These are phyloP conservation scores for Eimeria zaria DNA, from an alignment of 169 alveolate species.

Conservation along the genomic window DNA sequence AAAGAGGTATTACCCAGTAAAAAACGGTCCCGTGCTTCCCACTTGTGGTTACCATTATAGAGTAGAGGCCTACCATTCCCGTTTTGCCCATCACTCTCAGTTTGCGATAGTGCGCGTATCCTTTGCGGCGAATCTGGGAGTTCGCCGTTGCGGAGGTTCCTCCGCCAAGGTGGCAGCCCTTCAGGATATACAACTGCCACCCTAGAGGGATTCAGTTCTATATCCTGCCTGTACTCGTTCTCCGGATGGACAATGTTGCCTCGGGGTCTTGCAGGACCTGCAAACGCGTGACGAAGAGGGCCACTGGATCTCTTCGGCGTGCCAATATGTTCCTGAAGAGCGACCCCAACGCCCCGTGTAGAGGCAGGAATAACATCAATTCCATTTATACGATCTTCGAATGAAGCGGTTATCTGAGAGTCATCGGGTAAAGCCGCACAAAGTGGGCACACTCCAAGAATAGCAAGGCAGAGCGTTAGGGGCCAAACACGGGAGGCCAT, in stretches of 20 bases:
- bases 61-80: neutral
- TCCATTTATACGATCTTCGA: neutral
- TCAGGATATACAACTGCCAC: conserved; percentile 7
- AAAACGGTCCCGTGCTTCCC: neutral
- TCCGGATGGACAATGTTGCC: neutral
- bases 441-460: conserved; percentile 24
- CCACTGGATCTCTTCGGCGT: conserved; percentile 16
- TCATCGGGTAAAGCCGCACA: conserved; percentile 52
- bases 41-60: neutral
- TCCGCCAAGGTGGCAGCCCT: conserved; percentile 31
- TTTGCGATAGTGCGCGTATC: conserved; percentile 48
- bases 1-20: conserved; percentile 3
- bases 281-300: conserved; percentile 19
- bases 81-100: neutral
- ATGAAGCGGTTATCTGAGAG: neutral
- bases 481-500: conserved; percentile 48
- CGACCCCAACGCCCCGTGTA: neutral
- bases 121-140: neutral
- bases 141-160: conserved; percentile 37
- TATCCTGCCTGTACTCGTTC: neutral
- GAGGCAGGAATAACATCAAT: neutral
- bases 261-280: neutral
- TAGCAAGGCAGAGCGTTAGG: conserved; percentile 42
- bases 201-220: neutral
- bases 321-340: conserved; percentile 13